Percentiles rank a stretch among this genome's conserved stretches.
Conservation (phyloP, 2,329 filamentous ascomycete species). For the Venturia aucupariae region DNA sequence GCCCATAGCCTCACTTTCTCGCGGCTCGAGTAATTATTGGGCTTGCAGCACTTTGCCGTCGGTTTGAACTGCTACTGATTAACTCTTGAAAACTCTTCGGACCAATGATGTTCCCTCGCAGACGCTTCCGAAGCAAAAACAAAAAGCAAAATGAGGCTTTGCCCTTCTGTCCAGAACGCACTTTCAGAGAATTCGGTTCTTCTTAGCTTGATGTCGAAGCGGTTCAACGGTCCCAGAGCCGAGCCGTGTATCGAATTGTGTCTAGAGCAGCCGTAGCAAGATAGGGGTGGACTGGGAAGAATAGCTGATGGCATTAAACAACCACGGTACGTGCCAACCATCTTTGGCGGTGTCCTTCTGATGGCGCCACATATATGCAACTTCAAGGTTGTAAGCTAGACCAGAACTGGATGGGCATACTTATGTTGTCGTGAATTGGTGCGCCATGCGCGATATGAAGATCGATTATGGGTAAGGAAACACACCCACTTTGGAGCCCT, state of each 20-base stretch:
- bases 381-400: not conserved
- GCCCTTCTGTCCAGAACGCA: not conserved
- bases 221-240: not conserved
- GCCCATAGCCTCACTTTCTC: not conserved
- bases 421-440: not conserved
- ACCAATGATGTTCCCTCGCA: not conserved
- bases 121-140: not conserved
- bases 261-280: not conserved
- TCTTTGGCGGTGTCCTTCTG: not conserved
- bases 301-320: not conserved
- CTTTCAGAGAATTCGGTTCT: not conserved
- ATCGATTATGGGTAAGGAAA: not conserved
- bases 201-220: not conserved
- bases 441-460: not conserved
- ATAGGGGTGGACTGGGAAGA: no score
- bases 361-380: not conserved
- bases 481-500: not conserved
- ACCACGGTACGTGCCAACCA: not conserved
- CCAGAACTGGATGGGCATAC: not conserved
- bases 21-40: not conserved
- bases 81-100: not conserved
- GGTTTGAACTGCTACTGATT: not conserved
- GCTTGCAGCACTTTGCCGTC: not conserved
- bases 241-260: not conserved
- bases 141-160: not conserved